phyloP scores from a whole-genome alignment of 2,329 filamentous ascomycete genomes.

The Alternaria ethzedia region DNA sequence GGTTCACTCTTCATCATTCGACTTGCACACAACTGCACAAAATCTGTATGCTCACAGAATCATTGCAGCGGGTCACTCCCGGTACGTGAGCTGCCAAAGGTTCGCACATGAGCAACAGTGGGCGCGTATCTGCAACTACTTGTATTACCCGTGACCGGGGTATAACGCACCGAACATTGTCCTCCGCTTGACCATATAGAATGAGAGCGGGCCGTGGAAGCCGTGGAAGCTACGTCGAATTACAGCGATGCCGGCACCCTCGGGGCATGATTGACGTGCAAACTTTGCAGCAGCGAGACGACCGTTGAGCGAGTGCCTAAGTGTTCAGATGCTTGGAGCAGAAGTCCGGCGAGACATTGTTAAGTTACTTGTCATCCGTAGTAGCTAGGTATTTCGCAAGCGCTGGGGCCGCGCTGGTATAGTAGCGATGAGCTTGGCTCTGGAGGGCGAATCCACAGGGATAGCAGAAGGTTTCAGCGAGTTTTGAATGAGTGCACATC shows the following conservation, averaged over 20 bases:
- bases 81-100: not conserved
- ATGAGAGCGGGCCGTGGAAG: too few species aligned
- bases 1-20: not conserved
- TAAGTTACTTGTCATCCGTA: too few species aligned
- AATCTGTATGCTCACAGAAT: rapidly evolving
- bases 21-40: not conserved
- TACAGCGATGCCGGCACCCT: too few species aligned
- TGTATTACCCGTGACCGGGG: not conserved
- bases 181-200: too few species aligned
- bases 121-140: not conserved
- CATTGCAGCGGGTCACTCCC: not conserved
- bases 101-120: not conserved
- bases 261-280: not conserved
- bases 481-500: too few species aligned
- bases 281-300: not conserved
- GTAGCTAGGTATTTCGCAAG: not conserved
- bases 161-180: too few species aligned
- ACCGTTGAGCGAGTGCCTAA: not conserved
- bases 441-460: rapidly evolving
- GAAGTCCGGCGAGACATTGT: not conserved
- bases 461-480: too few species aligned
- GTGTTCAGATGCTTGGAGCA: not conserved
- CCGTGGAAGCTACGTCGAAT: too few species aligned
- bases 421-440: not conserved
- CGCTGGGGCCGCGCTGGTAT: not conserved